Percentiles rank a stretch among this genome's conserved stretches.
Conservation (phyloP, 306 rosid species). For the Urtica urens region DNA sequence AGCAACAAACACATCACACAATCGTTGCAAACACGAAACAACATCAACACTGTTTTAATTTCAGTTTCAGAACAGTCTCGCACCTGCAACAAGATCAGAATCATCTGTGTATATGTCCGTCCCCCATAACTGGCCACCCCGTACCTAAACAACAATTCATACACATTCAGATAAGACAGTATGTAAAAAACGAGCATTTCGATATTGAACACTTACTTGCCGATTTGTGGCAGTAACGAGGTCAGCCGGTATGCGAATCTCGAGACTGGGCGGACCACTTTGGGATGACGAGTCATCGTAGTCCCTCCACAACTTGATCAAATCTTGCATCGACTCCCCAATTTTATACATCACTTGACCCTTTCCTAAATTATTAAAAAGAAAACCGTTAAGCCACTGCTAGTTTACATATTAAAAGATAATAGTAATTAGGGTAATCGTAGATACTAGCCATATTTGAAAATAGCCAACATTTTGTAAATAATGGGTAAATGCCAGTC, state of each 20-base stretch:
- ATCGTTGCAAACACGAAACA: constrained; percentile 5
- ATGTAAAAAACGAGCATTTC: constrained; percentile 5
- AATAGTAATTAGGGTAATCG: too few relatives aligned
- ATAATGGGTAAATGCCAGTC: too few relatives aligned
- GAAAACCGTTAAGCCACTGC: too few relatives aligned
- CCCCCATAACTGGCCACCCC: constrained; percentile 98
- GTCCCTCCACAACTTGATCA: constrained; percentile 78
- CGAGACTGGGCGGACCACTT: constrained; percentile 63
- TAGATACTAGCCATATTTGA: too few relatives aligned
- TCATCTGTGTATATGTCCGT: constrained; percentile 92
- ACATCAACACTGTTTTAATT: not conserved
- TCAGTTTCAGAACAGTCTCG: constrained; percentile 10
- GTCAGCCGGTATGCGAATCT: constrained; percentile 83
- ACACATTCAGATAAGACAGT: not conserved
- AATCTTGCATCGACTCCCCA: constrained; percentile 94
- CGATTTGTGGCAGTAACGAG: constrained; percentile 87
- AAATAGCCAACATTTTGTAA: too few relatives aligned
- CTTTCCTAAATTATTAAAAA: too few relatives aligned
- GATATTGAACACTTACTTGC: constrained; percentile 88
- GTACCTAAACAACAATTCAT: constrained; percentile 36
- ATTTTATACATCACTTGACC: constrained; percentile 71
- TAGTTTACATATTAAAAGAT: too few relatives aligned
- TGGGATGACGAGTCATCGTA: constrained; percentile 50
- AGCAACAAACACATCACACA: not conserved
- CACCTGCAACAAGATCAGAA: constrained; percentile 97